Conservation (phyloP, 2,329 filamentous ascomycete genomes). For the Alternaria alternata region DNA sequence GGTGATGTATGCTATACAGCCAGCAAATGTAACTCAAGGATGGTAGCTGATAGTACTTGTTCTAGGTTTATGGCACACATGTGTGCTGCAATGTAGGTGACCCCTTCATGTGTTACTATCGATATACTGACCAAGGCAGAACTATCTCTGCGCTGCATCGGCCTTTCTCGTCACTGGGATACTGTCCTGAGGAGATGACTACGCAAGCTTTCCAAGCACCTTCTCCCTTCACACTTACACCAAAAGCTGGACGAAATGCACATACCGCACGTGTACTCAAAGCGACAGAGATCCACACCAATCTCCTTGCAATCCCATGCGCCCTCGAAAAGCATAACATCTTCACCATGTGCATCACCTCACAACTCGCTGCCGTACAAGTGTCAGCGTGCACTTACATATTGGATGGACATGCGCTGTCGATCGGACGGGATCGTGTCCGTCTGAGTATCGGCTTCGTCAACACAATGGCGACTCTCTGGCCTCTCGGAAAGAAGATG, state of each 20-base stretch:
- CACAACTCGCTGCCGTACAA: conserved; percentile 40
- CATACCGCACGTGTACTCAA: conserved; percentile 82
- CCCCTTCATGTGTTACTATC: neutral
- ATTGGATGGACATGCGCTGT: conserved; percentile 63
- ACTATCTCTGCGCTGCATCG: conserved; percentile 51
- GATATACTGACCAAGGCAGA: conserved; percentile 21
- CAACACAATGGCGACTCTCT: conserved; percentile 70
- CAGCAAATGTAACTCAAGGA: neutral
- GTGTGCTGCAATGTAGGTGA: conserved; percentile 63
- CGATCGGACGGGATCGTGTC: conserved; percentile 75
- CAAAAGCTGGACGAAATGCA: conserved; percentile 51
- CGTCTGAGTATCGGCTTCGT: conserved; percentile 80
- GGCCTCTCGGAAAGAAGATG: conserved; percentile 75
- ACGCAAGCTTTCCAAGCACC: conserved; percentile 69
- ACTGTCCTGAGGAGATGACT: conserved; percentile 39
- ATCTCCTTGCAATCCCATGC: conserved; percentile 76
- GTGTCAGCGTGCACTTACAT: conserved; percentile 70
- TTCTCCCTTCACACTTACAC: conserved; percentile 57
- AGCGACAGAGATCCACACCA: conserved; percentile 78
- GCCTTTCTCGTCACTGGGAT: conserved; percentile 47
- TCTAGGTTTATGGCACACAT: conserved; percentile 78
- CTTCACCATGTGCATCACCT: conserved; percentile 41
- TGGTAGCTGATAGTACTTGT: neutral
- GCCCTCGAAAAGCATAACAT: conserved; percentile 73
- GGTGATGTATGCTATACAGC: conserved; percentile 64